phyloP scores from a whole-genome alignment of 75 land plant genomes.

The Gnetum montanum region DNA sequence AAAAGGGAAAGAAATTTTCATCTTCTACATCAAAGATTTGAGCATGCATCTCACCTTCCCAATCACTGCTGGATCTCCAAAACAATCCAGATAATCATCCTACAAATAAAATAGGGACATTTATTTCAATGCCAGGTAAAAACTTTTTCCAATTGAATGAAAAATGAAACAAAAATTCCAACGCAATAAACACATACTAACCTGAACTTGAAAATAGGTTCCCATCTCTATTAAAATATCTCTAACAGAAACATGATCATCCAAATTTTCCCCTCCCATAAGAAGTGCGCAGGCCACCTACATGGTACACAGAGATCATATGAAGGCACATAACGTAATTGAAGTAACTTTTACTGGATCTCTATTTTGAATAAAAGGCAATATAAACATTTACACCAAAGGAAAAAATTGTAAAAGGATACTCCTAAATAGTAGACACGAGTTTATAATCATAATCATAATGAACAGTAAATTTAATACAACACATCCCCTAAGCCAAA shows the following conservation, averaged over 20 bases:
- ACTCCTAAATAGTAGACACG: no score
- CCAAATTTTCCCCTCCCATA: constrained; percentile 72
- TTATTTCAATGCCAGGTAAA: not conserved
- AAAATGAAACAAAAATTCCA: not conserved
- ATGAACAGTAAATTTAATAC: no score
- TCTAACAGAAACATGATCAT: constrained; percentile 49
- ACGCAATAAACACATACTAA: constrained; percentile 14
- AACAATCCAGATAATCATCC: constrained; percentile 92
- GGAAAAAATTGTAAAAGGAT: no score
- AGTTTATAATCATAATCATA: no score
- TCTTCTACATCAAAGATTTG: not conserved
- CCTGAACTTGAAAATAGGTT: constrained; percentile 98
- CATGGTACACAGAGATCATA: constrained; percentile 5
- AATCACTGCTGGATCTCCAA: constrained; percentile 67
- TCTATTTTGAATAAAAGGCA: no score
- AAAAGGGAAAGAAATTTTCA: constrained; percentile 1
- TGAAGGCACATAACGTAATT: not conserved
- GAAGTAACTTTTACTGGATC: no score
- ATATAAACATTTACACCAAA: no score
- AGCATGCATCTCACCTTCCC: constrained; percentile 84
- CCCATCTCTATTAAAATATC: constrained; percentile 88
- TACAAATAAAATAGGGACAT: constrained; percentile 12
- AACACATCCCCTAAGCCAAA: no score
- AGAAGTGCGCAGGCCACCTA: constrained; percentile 96
- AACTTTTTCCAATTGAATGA: not conserved